Base-by-base conservation (phyloP, 1,139 yeast species). In the Saccharomyces hybrid region DNA sequence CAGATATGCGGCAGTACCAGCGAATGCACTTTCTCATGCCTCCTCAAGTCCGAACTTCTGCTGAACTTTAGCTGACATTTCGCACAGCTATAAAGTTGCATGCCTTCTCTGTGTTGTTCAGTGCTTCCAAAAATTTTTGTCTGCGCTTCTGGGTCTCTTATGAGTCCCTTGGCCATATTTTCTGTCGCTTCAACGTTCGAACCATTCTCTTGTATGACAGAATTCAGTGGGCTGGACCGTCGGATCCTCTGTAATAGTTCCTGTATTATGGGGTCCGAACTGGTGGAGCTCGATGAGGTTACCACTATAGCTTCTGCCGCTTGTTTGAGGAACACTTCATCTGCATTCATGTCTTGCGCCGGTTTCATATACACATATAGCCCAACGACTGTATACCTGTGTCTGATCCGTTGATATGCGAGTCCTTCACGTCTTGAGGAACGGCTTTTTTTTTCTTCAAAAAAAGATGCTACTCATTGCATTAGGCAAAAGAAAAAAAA, bases 1-100 rank as follows among this genome's bases (percentile, higher is more conserved):
- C 95, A 87, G 52, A 85, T 82, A 64, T 86, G 61, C 27, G 70
- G 70, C 50, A 66, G 53, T 4, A 65, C 63, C 27, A 66, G 61
- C 24, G 64, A 48, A 55, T 67, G 71, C 6, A 64, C 64, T 53
- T 65, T 66, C 51, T 65, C 70, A 52, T 67, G 71, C 49, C 71
- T 63, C 51, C 65, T 61, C 21, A 67, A 57, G 53, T 67, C 71
- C 9, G 69, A 62, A 6, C 64, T 57, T 42, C 70, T 61, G 28
- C 62, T 58, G 49, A 67, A 67, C n/a, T 59, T 60, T 28, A 69
- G 52, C n/a, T 64, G 60, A 51, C 72, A 70, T 47, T 68, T 64
- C 6, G 58, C 54, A 53, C 73, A 70, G 14, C 53, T 53, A 46
- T 28, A 58, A 7, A 47, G 41, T 14, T 47, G 38, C 21, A 14